A percentile compares a stretch with the other conserved stretches of the same genome.
These are phyloP conservation scores for Botryotinia globosa DNA, from an alignment of 2,329 filamentous ascomycete genomes.

Conservation along the genomic window DNA sequence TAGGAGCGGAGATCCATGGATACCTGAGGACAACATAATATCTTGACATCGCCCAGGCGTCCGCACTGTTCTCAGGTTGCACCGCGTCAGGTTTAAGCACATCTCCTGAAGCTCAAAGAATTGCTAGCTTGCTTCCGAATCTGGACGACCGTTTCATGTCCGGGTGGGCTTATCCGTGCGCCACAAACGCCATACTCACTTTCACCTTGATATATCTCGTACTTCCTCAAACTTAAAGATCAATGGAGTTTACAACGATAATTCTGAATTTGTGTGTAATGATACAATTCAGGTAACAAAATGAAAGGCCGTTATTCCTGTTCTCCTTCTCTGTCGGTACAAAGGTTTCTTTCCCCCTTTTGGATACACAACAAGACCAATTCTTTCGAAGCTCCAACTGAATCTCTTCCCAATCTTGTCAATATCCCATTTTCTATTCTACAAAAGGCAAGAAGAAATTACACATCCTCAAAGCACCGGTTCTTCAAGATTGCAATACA, in stretches of 20 bases:
- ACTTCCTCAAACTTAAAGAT: background rate
- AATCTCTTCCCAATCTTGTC: background rate
- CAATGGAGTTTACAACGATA: background rate
- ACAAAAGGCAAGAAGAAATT: background rate
- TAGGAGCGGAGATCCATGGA: slow-evolving; percentile 16
- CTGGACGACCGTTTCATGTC: slow-evolving; percentile 7
- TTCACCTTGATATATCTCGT: background rate
- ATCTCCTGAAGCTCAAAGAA: background rate
- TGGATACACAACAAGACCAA: background rate
- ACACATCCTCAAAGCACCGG: background rate
- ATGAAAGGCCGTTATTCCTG: background rate
- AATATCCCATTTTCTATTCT: background rate
- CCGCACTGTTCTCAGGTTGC: background rate
- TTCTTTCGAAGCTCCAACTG: background rate
- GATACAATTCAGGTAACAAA: background rate
- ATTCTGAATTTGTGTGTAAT: background rate
- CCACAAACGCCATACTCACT: background rate
- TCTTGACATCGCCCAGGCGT: background rate
- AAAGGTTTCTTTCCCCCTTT: background rate
- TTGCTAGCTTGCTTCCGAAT: background rate
- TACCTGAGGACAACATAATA: background rate
- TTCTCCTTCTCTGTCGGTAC: slow-evolving; percentile 1
- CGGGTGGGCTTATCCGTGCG: background rate
- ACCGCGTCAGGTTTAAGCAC: background rate
- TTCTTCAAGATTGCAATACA: background rate